Evolutionary conservation across 2,329 filamentous ascomycete species (phyloP).

Genomic region (Bimuria novae-zelandiae): DNA sequence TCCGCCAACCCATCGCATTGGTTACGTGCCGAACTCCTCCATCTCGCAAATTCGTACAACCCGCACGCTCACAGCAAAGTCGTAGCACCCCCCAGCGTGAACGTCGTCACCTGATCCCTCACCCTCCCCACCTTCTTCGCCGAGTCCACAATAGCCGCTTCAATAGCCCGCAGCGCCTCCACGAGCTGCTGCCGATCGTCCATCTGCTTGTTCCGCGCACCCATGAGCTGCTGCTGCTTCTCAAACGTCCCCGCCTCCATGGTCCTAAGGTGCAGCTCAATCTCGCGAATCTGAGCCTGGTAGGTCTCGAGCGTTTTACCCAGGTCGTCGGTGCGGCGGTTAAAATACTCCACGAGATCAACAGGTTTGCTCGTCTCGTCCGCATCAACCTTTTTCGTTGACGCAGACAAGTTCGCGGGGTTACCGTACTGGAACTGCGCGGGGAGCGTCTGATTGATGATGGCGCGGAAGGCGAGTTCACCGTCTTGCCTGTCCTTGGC

Average conservation of each 20-base stretch:
- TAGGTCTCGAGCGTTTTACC: constrained; percentile 48
- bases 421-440: constrained; percentile 61
- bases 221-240: constrained; percentile 50
- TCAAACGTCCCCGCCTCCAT: constrained; percentile 52
- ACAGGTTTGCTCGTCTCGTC: constrained; percentile 43
- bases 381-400: constrained; percentile 39
- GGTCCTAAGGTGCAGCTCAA: constrained; percentile 55
- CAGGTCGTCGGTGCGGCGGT: constrained; percentile 47
- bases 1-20: background rate
- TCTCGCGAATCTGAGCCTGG: constrained; percentile 51
- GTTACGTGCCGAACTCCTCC: too few relatives aligned
- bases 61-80: constrained; percentile 28
- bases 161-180: constrained; percentile 53
- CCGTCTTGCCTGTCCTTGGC: constrained; percentile 72
- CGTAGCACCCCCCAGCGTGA: constrained; percentile 42
- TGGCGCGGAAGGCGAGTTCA: constrained; percentile 71
- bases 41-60: background rate
- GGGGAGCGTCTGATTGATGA: constrained; percentile 75
- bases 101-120: constrained; percentile 53
- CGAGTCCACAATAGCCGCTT: constrained; percentile 54
- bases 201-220: constrained; percentile 38
- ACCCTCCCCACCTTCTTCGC: constrained; percentile 54
- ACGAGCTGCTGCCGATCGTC: constrained; percentile 52
- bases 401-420: constrained; percentile 45
- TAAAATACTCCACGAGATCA: constrained; percentile 55